Percentiles rank a stretch among this genome's conserved stretches.
These are phyloP conservation scores for Fusarium dlaminii DNA, from an alignment of 2,329 filamentous ascomycete species.

Conservation along the genomic window DNA sequence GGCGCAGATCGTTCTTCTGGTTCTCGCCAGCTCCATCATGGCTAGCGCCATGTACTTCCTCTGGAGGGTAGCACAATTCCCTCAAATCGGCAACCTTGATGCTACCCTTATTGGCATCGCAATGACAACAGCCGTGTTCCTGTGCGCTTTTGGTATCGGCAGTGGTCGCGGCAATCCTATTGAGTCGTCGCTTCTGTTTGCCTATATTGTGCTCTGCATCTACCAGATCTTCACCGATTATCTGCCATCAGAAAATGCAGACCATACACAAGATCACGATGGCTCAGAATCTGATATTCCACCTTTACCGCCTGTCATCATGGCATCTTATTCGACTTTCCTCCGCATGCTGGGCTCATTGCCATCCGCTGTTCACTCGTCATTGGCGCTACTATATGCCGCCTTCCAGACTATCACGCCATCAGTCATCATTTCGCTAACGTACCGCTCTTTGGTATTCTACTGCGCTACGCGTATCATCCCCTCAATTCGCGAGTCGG, in stretches of 20 bases:
- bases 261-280: constrained; percentile 60
- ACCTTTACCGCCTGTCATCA: constrained; percentile 95
- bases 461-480: constrained; percentile 97
- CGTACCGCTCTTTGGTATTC: constrained; percentile 93
- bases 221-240: constrained; percentile 99
- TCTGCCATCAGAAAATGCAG: constrained; percentile 77
- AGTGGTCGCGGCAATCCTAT: constrained; percentile 94
- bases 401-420: constrained; percentile 96
- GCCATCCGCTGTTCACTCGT: constrained; percentile 84
- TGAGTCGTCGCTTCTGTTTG: constrained; percentile 93
- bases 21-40: constrained; percentile 89
- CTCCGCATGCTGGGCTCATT: constrained; percentile 84
- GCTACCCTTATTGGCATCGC: constrained; percentile 92
- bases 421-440: constrained; percentile 92
- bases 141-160: constrained; percentile 93
- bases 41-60: constrained; percentile 96
- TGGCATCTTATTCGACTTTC: constrained; percentile 96
- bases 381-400: constrained; percentile 85
- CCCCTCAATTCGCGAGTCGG: constrained; percentile 87
- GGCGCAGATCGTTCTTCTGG: constrained; percentile 83
- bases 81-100: constrained; percentile 90
- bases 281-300: constrained; percentile 84
- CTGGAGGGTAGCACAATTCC: constrained; percentile 93
- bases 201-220: constrained; percentile 97
- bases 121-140: constrained; percentile 90